phyloP scores from a whole-genome alignment of 768 basidiomycete genomes.

The Lactifluus piperatus region DNA sequence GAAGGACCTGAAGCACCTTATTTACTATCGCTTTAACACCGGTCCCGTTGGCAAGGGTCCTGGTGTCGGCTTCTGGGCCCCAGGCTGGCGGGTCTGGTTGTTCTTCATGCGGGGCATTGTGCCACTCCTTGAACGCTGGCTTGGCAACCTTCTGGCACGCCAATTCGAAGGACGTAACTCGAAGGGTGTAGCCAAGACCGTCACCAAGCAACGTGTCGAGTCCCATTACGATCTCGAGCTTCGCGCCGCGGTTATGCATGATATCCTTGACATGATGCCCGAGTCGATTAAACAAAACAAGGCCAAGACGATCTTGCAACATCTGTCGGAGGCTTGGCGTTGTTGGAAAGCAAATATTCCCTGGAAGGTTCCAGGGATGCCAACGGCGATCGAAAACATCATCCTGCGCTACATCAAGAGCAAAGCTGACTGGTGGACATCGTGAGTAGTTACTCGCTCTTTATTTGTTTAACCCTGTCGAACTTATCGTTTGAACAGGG shows the following conservation, averaged over 20 bases:
- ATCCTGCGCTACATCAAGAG: conserved; percentile 98
- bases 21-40: conserved; percentile 99
- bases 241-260: conserved; percentile 98
- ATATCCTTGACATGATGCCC: conserved; percentile 99
- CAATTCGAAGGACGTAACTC: conserved; percentile 98
- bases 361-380: conserved; percentile 99
- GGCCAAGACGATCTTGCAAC: conserved; percentile 98
- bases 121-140: conserved; percentile 92
- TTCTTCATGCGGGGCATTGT: conserved; percentile 99
- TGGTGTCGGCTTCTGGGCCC: conserved; percentile 99
- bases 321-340: conserved; percentile 96
- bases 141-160: conserved; percentile 93
- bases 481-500: conserved; percentile 33
- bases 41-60: conserved; percentile 99
- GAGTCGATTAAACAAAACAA: conserved; percentile 99
- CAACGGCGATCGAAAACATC: conserved; percentile 98
- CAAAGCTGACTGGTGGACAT: conserved; percentile 99
- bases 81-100: conserved; percentile 98
- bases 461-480: not conserved
- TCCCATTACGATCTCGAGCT: conserved; percentile 97
- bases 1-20: conserved; percentile 96
- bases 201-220: conserved; percentile 98
- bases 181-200: conserved; percentile 94
- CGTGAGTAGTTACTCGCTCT: conserved; percentile 37
- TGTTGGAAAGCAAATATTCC: conserved; percentile 98